Evolutionary conservation across 139 green algal species (phyloP).

Genomic region (Ulvella scutata): DNA sequence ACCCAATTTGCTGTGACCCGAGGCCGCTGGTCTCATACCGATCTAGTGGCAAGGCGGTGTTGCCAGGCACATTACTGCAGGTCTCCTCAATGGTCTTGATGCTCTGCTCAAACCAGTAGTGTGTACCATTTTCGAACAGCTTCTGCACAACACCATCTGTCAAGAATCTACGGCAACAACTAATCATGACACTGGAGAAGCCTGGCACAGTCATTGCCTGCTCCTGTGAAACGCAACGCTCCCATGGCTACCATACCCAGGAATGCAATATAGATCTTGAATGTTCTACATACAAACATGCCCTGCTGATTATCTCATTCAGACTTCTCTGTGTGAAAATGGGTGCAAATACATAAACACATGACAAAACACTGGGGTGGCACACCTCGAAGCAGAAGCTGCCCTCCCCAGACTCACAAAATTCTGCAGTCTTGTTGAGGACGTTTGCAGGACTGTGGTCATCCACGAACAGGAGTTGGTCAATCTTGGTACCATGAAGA

Average conservation of each 20-base stretch:
- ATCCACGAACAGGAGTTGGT: not conserved
- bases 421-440: not conserved
- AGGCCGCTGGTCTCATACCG: slow-evolving; percentile 6
- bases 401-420: not conserved
- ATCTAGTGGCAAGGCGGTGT: not conserved
- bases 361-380: too few species aligned
- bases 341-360: not conserved
- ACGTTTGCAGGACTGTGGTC: not conserved
- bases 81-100: not conserved
- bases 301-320: too few species aligned
- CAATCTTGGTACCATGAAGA: not conserved
- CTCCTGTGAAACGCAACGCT: too few species aligned
- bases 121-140: not conserved
- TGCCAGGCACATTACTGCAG: not conserved
- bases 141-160: not conserved
- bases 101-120: not conserved
- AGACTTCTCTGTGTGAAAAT: too few species aligned
- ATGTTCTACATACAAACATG: too few species aligned
- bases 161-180: too few species aligned
- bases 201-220: too few species aligned
- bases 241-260: too few species aligned
- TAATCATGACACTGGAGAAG: too few species aligned
- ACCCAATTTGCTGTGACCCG: not conserved
- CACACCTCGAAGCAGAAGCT: not conserved
- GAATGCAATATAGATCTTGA: too few species aligned